Evolutionary conservation across 2,329 filamentous ascomycete species (phyloP).

Genomic region (Lachnellula arida): DNA sequence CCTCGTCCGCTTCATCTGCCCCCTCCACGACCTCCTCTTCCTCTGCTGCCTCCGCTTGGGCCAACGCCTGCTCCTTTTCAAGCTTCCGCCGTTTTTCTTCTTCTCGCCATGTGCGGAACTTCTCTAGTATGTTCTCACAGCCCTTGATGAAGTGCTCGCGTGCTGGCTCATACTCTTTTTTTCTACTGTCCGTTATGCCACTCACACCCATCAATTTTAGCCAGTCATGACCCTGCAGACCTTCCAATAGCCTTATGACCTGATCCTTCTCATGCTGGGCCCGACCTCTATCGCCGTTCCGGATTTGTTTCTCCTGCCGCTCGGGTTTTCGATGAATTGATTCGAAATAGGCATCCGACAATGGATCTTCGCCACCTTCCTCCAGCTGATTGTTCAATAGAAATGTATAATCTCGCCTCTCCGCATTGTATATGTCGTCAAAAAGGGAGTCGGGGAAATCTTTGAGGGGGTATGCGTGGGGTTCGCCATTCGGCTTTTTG

Average conservation of each 20-base stretch:
- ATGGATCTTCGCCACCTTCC: conserved; percentile 44
- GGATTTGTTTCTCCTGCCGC: conserved; percentile 55
- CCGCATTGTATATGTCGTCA: conserved; percentile 50
- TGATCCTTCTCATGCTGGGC: conserved; percentile 64
- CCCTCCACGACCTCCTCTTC: conserved; percentile 31
- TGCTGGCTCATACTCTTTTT: conserved; percentile 81
- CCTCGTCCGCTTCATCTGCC: not conserved
- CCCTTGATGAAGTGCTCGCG: conserved; percentile 80
- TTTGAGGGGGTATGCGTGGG: conserved; percentile 39
- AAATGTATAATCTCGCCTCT: conserved; percentile 52
- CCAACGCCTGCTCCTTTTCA: conserved; percentile 63
- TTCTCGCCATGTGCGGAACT: conserved; percentile 82
- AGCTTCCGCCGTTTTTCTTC: conserved; percentile 81
- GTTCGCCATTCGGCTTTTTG: conserved; percentile 9
- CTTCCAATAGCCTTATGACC: conserved; percentile 65
- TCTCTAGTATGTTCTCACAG: conserved; percentile 75
- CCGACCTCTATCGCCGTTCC: conserved; percentile 59
- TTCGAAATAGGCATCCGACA: conserved; percentile 52
- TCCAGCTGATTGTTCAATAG: conserved; percentile 40
- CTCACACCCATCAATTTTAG: conserved; percentile 86
- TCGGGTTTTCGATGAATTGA: conserved; percentile 54
- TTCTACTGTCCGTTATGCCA: conserved; percentile 72
- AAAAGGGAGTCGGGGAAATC: conserved; percentile 54
- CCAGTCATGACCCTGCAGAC: conserved; percentile 89
- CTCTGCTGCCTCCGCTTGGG: conserved; percentile 42